Base-by-base conservation (phyloP, 2,329 filamentous ascomycete genomes). In the Zasmidium angulare region DNA sequence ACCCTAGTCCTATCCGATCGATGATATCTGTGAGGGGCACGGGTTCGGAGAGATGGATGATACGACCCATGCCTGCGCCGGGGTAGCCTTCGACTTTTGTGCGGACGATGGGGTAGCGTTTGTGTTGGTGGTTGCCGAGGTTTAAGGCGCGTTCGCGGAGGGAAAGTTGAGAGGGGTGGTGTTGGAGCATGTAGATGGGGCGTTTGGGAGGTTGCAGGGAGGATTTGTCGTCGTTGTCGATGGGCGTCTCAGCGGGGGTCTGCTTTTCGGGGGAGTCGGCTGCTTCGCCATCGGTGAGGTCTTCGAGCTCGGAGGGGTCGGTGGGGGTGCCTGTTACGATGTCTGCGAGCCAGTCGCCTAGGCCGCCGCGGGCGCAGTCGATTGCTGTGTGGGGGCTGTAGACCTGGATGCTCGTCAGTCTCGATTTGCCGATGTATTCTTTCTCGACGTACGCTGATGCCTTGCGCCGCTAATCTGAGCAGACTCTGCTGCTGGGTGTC, bases 331-430 rank as follows among this genome's bases (percentile, higher is more conserved):
- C 87, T 1, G 88, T 87, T 20, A 97, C 85, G 51, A 96, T 88
- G 71, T 96, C 89, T 61, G 91, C 91, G 10, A 99, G 86, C 93
- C 93, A 99, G 74, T 96, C 91, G 71, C 93, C 96, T 67, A 99
- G 85, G 2, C 95, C 95, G 19, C 87, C 86, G 0, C 87, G 85
- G 0, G 90, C 90, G 43, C 91, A 91, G 75, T 99, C 95, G 47
- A 98, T 86, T 14, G 95, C 93, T 0, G 95, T 99, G 77, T 99
- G 95, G 0, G 95, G 95, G 65, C 89, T 92, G 80, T 98, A 99
- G 58, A 99, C 76, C 75, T 76, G 46, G 36, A n/a, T 22, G 17
- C 12, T 56, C 24, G 11, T 58, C 40, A 56, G 55, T 22, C 11
- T 21, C 26, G 11, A 46, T 22, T 23, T n/a, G n/a, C 31, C 17